Evolutionary conservation across 176 grass and related monocot genomes (phyloP).

Genomic region (Cocos nucifera): DNA sequence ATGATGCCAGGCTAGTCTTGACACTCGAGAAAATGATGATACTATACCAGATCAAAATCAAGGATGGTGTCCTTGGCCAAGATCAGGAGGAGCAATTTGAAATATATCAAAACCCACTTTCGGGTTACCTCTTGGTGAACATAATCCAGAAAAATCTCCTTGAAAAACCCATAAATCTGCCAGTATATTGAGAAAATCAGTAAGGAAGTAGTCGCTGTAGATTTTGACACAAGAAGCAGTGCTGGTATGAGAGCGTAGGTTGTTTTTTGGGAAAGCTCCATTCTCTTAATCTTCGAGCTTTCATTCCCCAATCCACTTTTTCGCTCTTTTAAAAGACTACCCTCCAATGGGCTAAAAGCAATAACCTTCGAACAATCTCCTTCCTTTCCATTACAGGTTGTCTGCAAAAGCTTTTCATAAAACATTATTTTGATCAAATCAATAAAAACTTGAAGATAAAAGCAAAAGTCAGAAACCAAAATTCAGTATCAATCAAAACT

Average conservation of each 20-base stretch:
- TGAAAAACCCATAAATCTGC: conserved; percentile 81
- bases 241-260: conserved; percentile 51
- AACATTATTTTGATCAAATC: too few species aligned
- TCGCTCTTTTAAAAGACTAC: conserved; percentile 26
- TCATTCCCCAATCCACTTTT: conserved; percentile 35
- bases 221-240: conserved; percentile 50
- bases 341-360: conserved; percentile 63
- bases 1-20: too few species aligned
- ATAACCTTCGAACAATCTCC: conserved; percentile 29
- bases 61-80: conserved; percentile 72
- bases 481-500: too few species aligned
- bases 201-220: conserved; percentile 41
- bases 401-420: conserved; percentile 19
- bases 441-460: too few species aligned
- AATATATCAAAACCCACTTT: conserved; percentile 80
- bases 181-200: conserved; percentile 53
- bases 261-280: conserved; percentile 29
- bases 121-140: conserved; percentile 71
- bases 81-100: conserved; percentile 57
- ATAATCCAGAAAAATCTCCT: conserved; percentile 89
- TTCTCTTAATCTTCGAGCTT: conserved; percentile 55
- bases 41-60: conserved; percentile 52
- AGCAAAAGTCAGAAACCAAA: too few species aligned
- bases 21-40: too few species aligned
- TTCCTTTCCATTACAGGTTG: conserved; percentile 11